These are phyloP conservation scores for Globisporangium barbulae DNA, from an alignment of 352 stramenopile species.

Conservation along the genomic window DNA sequence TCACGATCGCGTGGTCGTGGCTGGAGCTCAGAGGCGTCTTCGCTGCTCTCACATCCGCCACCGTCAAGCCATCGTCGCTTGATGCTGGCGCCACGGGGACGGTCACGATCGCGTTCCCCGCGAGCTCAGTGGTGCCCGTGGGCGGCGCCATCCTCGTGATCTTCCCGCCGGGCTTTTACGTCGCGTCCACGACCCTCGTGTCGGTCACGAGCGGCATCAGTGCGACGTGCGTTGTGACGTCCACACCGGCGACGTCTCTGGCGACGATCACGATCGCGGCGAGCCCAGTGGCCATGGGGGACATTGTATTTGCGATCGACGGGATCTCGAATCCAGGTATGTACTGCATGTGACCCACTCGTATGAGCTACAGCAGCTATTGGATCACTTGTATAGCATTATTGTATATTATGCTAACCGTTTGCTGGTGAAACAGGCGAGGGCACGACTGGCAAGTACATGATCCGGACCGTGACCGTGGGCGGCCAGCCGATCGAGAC, in stretches of 20 bases:
- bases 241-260: slow-evolving; percentile 23
- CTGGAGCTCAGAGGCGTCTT: background rate
- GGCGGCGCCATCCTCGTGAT: slow-evolving; percentile 23
- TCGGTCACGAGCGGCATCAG: slow-evolving; percentile 26
- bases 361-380: background rate
- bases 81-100: slow-evolving; percentile 31
- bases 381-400: background rate
- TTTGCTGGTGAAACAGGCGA: slow-evolving; percentile 24
- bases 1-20: background rate
- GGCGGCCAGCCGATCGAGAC: slow-evolving; percentile 34
- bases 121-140: slow-evolving; percentile 25
- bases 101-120: slow-evolving; percentile 38
- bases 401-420: background rate
- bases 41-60: slow-evolving; percentile 28
- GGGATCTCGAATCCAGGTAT: slow-evolving; percentile 60
- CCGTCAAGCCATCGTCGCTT: slow-evolving; percentile 23
- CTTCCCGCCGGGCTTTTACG: slow-evolving; percentile 51
- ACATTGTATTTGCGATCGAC: slow-evolving; percentile 42
- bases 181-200: slow-evolving; percentile 23
- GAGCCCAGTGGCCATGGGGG: slow-evolving; percentile 18
- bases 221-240: slow-evolving; percentile 21
- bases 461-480: slow-evolving; percentile 32
- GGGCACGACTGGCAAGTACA: slow-evolving; percentile 35
- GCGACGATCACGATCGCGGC: slow-evolving; percentile 37
- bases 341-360: background rate